These are phyloP conservation scores for Lobosporangium transversale DNA, from an alignment of 192 early-diverging fungal species.

Conservation along the genomic window DNA sequence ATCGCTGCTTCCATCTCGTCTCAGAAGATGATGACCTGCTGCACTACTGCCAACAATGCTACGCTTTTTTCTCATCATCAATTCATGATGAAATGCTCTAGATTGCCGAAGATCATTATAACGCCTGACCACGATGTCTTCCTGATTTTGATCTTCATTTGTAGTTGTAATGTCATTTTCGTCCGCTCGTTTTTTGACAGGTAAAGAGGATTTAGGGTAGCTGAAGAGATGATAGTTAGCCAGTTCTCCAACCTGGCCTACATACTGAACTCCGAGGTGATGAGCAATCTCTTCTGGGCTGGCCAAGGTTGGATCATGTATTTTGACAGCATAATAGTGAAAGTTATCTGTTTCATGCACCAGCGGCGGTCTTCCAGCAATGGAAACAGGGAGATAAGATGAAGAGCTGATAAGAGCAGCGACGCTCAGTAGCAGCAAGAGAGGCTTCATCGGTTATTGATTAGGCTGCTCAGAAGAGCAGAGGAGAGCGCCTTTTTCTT, in stretches of 20 bases:
- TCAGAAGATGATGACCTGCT: not conserved
- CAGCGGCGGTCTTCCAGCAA: constrained; percentile 7
- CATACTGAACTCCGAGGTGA: constrained; percentile 53
- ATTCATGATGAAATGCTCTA: constrained; percentile 13
- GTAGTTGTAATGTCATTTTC: not conserved
- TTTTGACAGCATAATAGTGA: constrained; percentile 61
- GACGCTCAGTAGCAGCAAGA: constrained; percentile 34
- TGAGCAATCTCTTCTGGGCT: constrained; percentile 50
- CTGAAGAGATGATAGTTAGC: constrained; percentile 72
- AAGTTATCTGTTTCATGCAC: constrained; percentile 53
- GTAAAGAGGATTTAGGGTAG: constrained; percentile 43
- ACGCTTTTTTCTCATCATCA: constrained; percentile 6
- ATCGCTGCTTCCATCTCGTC: not conserved
- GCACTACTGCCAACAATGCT: not conserved
- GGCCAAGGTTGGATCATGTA: constrained; percentile 35
- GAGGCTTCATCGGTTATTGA: constrained; percentile 44
- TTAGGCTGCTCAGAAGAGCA: too few species aligned
- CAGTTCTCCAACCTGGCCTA: constrained; percentile 77
- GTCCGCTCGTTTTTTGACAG: constrained; percentile 27
- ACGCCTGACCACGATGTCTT: constrained; percentile 54
- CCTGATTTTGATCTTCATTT: constrained; percentile 12
- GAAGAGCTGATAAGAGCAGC: constrained; percentile 21
- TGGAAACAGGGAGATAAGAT: constrained; percentile 3
- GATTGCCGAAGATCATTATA: constrained; percentile 32
- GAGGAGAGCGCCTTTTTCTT: too few species aligned